phyloP scores from a whole-genome alignment of 495 filamentous ascomycete species.

The Lophiostoma macrostomum region DNA sequence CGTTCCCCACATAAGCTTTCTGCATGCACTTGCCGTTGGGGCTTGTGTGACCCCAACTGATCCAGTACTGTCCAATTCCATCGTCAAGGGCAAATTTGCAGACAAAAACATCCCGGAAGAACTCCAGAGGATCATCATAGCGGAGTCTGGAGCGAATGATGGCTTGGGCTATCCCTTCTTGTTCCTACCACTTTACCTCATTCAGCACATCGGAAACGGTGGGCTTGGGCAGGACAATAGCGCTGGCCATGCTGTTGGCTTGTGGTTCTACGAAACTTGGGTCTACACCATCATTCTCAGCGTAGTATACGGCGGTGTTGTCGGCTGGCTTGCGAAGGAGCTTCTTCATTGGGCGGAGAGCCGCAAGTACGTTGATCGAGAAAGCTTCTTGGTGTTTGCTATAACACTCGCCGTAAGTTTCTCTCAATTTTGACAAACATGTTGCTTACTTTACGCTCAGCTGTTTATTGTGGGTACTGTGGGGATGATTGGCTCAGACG shows the following conservation, averaged over 20 bases:
- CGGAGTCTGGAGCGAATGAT: conserved; percentile 89
- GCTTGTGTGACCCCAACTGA: conserved; percentile 91
- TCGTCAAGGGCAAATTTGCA: conserved; percentile 91
- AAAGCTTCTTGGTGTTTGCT: conserved; percentile 87
- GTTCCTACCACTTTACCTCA: conserved; percentile 77
- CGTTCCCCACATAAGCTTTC: conserved; percentile 67
- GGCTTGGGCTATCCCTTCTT: conserved; percentile 92
- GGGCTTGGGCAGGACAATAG: conserved; percentile 58
- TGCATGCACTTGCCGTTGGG: conserved; percentile 74
- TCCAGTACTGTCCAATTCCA: conserved; percentile 82
- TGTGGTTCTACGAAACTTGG: conserved; percentile 90
- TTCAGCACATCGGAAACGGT: conserved; percentile 66
- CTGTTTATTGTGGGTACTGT: conserved; percentile 84
- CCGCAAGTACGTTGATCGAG: conserved; percentile 77
- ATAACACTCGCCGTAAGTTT: conserved; percentile 71
- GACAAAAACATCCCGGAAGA: conserved; percentile 82
- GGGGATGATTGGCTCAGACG: conserved; percentile 87
- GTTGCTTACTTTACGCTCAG: conserved; percentile 10
- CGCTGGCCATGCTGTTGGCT: conserved; percentile 62
- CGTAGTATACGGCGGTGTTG: conserved; percentile 68
- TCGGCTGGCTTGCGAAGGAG: conserved; percentile 79
- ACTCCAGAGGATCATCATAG: conserved; percentile 81
- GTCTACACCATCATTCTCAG: conserved; percentile 78
- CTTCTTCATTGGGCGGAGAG: conserved; percentile 81
- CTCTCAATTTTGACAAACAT: neutral